Base-by-base conservation (phyloP, 2,329 filamentous ascomycete genomes). In the Coniella vitis region DNA sequence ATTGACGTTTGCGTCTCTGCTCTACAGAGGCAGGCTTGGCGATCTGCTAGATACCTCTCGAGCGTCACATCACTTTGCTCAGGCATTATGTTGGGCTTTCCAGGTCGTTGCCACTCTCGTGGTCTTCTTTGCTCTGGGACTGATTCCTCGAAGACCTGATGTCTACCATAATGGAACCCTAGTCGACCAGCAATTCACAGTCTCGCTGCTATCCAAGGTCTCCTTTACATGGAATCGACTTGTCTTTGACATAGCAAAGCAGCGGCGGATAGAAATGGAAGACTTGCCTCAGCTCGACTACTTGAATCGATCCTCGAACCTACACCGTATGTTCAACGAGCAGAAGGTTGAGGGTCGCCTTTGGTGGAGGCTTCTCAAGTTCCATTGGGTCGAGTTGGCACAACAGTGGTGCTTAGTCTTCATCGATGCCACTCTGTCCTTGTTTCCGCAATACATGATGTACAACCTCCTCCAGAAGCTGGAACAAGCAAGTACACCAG, bases 161-260 rank as follows among this genome's bases (percentile, higher is more conserved):
- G 59, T 67, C 29, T 67, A 59, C 45, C 49, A 62, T 42, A 52
- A 55, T 1, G 59, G 57, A 32, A 42, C 40, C 10, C 48, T 67
- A 2, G 64, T 67, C n/a, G 64, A 67, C 48, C 64, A 65, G 51
- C 64, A 66, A 45, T 53, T 63, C 31, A 61, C 63, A 3, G 56
- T 60, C 2, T 65, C 64, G 2, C 47, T 65, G 12, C 47, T 67
- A 2, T 45, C 55, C 4, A 55, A 56, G 12, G 54, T 63, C 17
- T 57, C 58, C 3, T 67, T 61, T 44, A 58, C 60, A 12, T 67
- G 62, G 62, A 66, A 67, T 46, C 54, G 53, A 14, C 40, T 57
- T 9, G 56, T 66, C 2, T 66, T 66, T 35, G 51, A 55, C 12
- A 55, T 61, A 34, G 55, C 62, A 4, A 60, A 57, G 38, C 51